phyloP scores from a whole-genome alignment of 306 rosid genomes.

The Luffa acutangula region DNA sequence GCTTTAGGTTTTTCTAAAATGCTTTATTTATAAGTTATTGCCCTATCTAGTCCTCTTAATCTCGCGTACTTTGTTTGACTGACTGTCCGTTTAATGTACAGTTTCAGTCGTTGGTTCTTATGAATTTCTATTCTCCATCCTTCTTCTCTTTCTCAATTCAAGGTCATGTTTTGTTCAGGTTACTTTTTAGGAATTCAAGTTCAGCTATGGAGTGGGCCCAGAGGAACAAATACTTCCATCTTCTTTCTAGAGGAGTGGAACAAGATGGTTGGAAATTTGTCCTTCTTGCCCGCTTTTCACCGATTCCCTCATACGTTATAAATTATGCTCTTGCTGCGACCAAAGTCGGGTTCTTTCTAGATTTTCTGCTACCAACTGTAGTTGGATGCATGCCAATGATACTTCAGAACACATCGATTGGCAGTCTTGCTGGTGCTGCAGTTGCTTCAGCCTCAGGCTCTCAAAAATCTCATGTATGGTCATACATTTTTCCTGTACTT shows the following conservation, averaged over 20 bases:
- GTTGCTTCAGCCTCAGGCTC: constrained; percentile 65
- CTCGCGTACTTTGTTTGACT: not conserved
- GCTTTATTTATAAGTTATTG: not conserved
- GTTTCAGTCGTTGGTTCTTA: not conserved
- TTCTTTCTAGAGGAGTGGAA: constrained; percentile 80
- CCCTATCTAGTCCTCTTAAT: not conserved
- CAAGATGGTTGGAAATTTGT: constrained; percentile 97
- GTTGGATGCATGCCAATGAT: constrained; percentile 92
- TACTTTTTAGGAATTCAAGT: constrained; percentile 58
- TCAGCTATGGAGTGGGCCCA: constrained; percentile 80
- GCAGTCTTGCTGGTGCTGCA: constrained; percentile 95
- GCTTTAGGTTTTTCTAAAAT: not conserved
- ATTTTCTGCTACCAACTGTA: constrained; percentile 75
- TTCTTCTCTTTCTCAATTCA: not conserved
- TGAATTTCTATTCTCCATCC: not conserved
- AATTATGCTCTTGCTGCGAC: constrained; percentile 94
- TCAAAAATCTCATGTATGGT: constrained; percentile 50
- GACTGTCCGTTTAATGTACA: too few species aligned
- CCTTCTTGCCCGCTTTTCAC: constrained; percentile 94
- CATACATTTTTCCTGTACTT: constrained; percentile 59
- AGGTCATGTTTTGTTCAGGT: constrained; percentile 29
- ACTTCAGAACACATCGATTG: constrained; percentile 83
- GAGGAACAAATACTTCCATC: constrained; percentile 57
- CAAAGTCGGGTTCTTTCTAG: constrained; percentile 58
- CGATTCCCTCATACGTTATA: constrained; percentile 77